Conservation (phyloP, 139 green algal species). For the Micractinium sp. region DNA sequence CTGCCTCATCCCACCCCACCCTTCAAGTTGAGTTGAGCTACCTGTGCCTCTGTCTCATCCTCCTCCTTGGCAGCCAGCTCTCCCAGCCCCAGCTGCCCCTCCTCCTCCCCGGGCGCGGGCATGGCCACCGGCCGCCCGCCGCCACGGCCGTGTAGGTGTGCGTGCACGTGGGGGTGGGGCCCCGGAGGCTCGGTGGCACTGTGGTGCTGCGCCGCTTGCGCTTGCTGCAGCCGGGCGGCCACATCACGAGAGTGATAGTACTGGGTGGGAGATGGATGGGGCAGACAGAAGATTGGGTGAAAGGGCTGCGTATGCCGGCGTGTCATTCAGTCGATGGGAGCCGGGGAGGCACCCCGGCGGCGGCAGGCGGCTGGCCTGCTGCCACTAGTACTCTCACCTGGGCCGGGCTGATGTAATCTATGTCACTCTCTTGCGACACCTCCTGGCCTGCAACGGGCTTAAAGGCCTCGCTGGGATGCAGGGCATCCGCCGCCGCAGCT, state of each 20-base stretch:
- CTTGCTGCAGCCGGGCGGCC: not conserved
- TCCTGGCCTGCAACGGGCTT: not conserved
- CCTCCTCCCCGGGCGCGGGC: not conserved
- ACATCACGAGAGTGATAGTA: conserved; percentile 6
- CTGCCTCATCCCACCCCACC: too few relatives aligned
- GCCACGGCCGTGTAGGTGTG: not conserved
- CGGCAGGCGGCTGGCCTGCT: too few relatives aligned
- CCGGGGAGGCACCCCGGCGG: too few relatives aligned
- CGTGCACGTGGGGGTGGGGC: not conserved
- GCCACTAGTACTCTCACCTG: not conserved
- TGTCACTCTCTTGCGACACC: not conserved
- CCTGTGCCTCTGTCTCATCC: not conserved
- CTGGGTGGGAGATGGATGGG: not conserved
- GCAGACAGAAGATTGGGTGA: not conserved
- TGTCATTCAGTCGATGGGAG: too few relatives aligned
- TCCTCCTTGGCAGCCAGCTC: not conserved
- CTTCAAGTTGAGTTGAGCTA: not conserved
- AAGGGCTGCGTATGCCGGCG: too few relatives aligned
- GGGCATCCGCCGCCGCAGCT: not conserved
- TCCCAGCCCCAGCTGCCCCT: not conserved
- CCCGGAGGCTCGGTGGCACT: not conserved
- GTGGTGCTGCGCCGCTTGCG: not conserved
- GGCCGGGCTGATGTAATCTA: conserved; percentile 2
- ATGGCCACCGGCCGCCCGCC: not conserved
- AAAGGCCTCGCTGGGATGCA: not conserved